Conservation (phyloP, 2,329 filamentous ascomycete genomes). For the Hortaea werneckii region DNA sequence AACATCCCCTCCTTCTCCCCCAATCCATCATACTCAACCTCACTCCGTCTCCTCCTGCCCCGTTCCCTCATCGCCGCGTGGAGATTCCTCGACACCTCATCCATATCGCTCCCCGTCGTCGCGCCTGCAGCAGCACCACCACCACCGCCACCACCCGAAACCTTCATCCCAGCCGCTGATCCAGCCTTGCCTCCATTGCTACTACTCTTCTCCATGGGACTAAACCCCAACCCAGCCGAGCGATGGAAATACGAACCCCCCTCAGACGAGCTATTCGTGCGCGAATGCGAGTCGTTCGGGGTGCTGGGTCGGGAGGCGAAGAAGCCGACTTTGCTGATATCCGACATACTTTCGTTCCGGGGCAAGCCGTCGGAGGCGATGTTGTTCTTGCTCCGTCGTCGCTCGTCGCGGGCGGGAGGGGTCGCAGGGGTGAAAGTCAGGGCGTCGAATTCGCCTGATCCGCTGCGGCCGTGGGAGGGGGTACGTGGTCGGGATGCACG, state of each 20-base stretch:
- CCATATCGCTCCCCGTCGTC: conserved; percentile 61
- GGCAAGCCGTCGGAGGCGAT: conserved; percentile 48
- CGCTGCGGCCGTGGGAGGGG: conserved; percentile 6
- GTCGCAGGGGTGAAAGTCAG: conserved; percentile 17
- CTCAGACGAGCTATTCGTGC: conserved; percentile 35
- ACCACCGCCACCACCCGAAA: too few species aligned
- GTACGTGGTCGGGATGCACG: conserved; percentile 15
- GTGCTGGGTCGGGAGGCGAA: conserved; percentile 85
- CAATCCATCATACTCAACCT: conserved; percentile 13
- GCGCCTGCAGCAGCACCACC: too few species aligned
- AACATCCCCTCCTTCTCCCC: not conserved
- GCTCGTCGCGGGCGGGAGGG: conserved; percentile 6
- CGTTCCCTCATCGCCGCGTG: conserved; percentile 73
- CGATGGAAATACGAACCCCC: conserved; percentile 7
- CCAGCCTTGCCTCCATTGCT: conserved; percentile 27
- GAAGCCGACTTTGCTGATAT: conserved; percentile 76
- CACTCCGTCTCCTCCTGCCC: conserved; percentile 45
- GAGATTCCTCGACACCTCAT: conserved; percentile 76
- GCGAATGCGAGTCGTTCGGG: conserved; percentile 60
- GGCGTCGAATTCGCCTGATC: conserved; percentile 16
- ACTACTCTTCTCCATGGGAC: conserved; percentile 30
- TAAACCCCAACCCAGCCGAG: conserved; percentile 10
- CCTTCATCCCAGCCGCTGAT: conserved; percentile 38
- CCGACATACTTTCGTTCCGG: conserved; percentile 86
- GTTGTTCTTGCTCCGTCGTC: conserved; percentile 4